A percentile compares a stretch with the other conserved stretches of the same genome.
These are phyloP conservation scores for Cystobasidiaceae sp. DNA, from an alignment of 1,284 basidiomycete species.

Conservation along the genomic window DNA sequence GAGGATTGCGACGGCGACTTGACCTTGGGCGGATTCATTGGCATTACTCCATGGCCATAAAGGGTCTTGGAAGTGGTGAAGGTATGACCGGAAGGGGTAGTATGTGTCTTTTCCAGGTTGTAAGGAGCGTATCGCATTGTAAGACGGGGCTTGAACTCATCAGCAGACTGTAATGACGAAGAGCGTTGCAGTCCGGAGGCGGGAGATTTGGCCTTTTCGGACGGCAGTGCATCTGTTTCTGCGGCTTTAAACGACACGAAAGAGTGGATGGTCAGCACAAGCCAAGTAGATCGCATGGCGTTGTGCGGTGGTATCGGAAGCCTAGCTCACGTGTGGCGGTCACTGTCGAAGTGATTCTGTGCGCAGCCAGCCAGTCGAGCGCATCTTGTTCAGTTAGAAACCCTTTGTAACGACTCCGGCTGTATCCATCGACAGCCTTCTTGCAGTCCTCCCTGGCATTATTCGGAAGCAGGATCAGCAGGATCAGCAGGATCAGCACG, in stretches of 20 bases:
- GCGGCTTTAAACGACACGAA: no score
- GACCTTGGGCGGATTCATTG: background rate
- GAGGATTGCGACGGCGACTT: no score
- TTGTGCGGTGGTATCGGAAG: no score
- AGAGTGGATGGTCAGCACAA: no score
- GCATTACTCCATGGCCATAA: background rate
- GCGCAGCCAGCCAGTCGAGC: background rate
- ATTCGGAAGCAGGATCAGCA: no score
- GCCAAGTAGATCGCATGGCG: no score
- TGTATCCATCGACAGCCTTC: background rate
- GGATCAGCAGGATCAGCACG: background rate
- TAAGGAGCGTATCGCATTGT: background rate
- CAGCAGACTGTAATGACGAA: no score
- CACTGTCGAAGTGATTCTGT: background rate
- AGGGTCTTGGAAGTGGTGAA: background rate
- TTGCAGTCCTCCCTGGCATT: slow-evolving; percentile 7
- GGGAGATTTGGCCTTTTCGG: no score
- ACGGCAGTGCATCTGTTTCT: no score
- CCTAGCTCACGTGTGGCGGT: no score
- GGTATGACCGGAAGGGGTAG: background rate
- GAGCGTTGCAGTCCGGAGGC: no score
- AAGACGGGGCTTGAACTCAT: slow-evolving; percentile 3
- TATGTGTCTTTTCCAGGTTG: no score
- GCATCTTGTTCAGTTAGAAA: background rate
- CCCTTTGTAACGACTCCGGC: background rate